Evolutionary conservation across 1,284 basidiomycete species (phyloP), one percentile per base, ranked within the genome.

Genomic region (Spongiforma sp.): DNA sequence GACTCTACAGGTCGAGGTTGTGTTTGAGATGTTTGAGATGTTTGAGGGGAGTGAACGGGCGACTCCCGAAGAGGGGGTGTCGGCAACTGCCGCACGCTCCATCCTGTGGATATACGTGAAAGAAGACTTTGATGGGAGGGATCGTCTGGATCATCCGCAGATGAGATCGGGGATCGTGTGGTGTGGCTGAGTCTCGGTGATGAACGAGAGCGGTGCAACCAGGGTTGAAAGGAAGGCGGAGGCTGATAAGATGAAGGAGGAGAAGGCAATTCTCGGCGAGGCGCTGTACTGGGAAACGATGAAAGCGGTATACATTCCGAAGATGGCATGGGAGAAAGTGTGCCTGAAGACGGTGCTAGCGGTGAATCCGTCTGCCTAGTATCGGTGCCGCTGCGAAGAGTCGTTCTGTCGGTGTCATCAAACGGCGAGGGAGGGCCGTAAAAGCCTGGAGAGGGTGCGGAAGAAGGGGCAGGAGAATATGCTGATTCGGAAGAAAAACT

Each of bases 401-500:
- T 55, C 14, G 52, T 36, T 57, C 55, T 65, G 21, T 73, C 68
- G 3, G 67, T 50, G 21, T 77, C 72, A n/a, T 73, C 74, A 41
- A 77, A 75, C 8, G 67, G 65, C 1, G 67, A 67, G 0, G 65
- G 57, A 4, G 58, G 53, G n/a, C 73, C 75, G 46, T 68, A 75
- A 68, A 64, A 69, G 52, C 62, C 66, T 28, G 68, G 62, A 17
- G 74, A 69, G 61, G 77, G 69, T 39, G 73, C 75, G 60, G 77
- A 77, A 5, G 75, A 75, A 1, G 71, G 71, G 60, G 62, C 57
- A 28, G 75, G 72, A 50, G 67, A 77, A 63, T 65, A 77, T 4
- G 76, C 74, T 5, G 79, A 79, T 14, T 77, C 75, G 53, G 73
- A 73, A 21, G 79, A 80, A 55, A 77, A 72, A 57, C 74, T 75